phyloP scores from a whole-genome alignment of 208 protist genomes.

The Crithidia expoeki region DNA sequence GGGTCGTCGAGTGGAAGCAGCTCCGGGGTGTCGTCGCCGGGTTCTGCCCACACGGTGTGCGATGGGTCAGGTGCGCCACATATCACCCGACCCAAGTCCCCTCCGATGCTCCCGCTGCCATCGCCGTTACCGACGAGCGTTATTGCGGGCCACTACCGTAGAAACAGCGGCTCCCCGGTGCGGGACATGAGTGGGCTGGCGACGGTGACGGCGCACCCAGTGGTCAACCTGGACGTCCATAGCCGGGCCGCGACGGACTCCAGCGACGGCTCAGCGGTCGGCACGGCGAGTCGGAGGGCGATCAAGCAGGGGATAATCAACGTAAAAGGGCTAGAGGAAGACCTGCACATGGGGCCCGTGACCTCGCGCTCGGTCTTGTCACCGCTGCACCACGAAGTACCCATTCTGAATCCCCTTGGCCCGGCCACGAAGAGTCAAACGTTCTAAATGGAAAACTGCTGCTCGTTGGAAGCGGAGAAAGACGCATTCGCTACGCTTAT shows the following conservation, averaged over 20 bases:
- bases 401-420: conserved; percentile 2
- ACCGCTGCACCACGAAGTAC: conserved; percentile 4
- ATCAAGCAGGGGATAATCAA: neutral
- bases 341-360: neutral
- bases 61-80: neutral
- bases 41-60: neutral
- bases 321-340: conserved; percentile 3
- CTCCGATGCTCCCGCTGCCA: conserved; percentile 4
- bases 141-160: neutral
- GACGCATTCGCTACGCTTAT: too few species aligned
- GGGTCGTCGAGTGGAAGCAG: neutral
- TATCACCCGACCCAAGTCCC: neutral
- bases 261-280: neutral
- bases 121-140: neutral
- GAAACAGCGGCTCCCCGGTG: neutral
- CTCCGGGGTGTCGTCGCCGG: conserved; percentile 6
- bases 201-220: neutral
- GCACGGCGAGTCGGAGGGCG: neutral
- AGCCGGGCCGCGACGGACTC: neutral
- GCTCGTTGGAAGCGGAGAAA: too few species aligned
- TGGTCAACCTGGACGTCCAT: neutral
- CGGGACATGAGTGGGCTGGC: neutral
- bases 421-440: neutral
- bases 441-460: too few species aligned
- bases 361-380: conserved; percentile 4